Evolutionary conservation across 2,329 filamentous ascomycete species (phyloP).

Genomic region (Aspergillus versicolor): DNA sequence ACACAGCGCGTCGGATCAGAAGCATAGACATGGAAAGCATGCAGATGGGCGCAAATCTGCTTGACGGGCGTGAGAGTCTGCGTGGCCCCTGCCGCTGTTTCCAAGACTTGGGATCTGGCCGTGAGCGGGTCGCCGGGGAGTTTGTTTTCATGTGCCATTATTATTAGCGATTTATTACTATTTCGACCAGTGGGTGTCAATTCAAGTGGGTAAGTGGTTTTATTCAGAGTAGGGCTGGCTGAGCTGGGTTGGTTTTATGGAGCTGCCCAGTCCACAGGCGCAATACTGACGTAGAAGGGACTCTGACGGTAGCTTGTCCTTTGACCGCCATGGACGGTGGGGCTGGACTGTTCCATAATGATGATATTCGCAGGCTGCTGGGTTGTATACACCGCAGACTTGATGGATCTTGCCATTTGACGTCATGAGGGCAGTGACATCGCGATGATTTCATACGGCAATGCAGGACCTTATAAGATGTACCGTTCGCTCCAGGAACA

Average conservation of each 20-base stretch:
- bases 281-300: constrained; percentile 5
- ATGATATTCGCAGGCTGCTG: not conserved
- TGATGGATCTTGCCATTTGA: not conserved
- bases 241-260: not conserved
- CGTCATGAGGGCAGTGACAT: constrained; percentile 27
- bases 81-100: constrained; percentile 35
- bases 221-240: not conserved
- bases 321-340: not conserved
- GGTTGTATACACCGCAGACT: not conserved
- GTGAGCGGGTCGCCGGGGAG: constrained; percentile 33
- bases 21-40: constrained; percentile 85
- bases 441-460: constrained; percentile 24
- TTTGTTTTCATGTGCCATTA: constrained; percentile 2
- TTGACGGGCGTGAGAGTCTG: constrained; percentile 67
- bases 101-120: constrained; percentile 38
- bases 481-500: not conserved
- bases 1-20: constrained; percentile 67
- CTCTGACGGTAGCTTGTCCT: not conserved
- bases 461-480: not conserved
- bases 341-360: not conserved
- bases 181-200: not conserved
- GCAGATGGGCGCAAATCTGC: constrained; percentile 76
- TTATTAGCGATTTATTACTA: not conserved
- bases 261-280: not conserved
- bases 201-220: not conserved